Conservation (phyloP, 345 rosid genomes). For the Sapria himalayana region DNA sequence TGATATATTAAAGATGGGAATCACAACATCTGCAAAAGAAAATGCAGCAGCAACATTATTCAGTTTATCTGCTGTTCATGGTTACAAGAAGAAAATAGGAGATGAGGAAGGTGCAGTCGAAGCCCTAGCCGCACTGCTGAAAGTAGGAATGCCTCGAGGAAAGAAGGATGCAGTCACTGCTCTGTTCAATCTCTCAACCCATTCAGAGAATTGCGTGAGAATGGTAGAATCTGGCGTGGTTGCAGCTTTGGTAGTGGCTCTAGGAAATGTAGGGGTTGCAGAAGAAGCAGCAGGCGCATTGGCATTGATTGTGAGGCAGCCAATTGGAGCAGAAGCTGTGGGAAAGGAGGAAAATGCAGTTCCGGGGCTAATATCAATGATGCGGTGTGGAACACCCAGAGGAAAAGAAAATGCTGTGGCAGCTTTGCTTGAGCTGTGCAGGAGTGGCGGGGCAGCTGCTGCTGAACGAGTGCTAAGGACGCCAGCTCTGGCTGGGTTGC, state of each 20-base stretch:
- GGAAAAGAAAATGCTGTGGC: slow-evolving; percentile 94
- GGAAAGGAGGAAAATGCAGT: slow-evolving; percentile 59
- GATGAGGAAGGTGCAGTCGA: slow-evolving; percentile 44
- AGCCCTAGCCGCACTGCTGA: slow-evolving; percentile 53
- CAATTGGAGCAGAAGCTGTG: slow-evolving; percentile 53
- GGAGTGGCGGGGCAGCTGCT: slow-evolving; percentile 51
- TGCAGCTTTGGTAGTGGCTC: slow-evolving; percentile 45
- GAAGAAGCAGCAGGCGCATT: slow-evolving; percentile 90
- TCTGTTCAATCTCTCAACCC: slow-evolving; percentile 67
- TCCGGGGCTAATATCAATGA: slow-evolving; percentile 49
- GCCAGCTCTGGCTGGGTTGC: slow-evolving; percentile 61
- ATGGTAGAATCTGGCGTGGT: slow-evolving; percentile 75
- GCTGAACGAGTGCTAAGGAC: slow-evolving; percentile 55
- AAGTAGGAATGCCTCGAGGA: slow-evolving; percentile 58
- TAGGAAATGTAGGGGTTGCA: slow-evolving; percentile 51
- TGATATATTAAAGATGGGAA: slow-evolving; percentile 45
- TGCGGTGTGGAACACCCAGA: slow-evolving; percentile 78
- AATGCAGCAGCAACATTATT: slow-evolving; percentile 91
- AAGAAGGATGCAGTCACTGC: slow-evolving; percentile 94
- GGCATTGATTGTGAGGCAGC: slow-evolving; percentile 67
- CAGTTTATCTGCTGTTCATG: slow-evolving; percentile 78
- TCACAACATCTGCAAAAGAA: slow-evolving; percentile 67
- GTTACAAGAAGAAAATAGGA: slow-evolving; percentile 73
- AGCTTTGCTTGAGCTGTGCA: slow-evolving; percentile 78
- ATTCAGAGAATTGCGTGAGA: slow-evolving; percentile 48